phyloP scores from a whole-genome alignment of 208 protist genomes.

The Acanthamoeba polyphaga region DNA sequence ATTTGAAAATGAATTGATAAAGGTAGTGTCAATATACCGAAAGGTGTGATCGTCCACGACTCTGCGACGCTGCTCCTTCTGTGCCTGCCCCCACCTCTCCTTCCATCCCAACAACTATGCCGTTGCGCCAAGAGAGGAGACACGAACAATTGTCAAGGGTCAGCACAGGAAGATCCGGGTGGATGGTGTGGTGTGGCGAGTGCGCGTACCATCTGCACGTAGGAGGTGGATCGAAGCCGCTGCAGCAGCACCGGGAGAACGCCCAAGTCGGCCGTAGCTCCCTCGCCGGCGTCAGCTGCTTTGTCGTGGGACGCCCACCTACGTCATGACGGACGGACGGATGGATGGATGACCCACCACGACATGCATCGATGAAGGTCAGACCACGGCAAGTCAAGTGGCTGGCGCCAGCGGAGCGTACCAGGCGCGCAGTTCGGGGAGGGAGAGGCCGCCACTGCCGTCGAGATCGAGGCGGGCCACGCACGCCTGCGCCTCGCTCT shows the following conservation, averaged over 20 bases:
- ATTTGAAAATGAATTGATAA: background rate
- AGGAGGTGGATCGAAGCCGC: background rate
- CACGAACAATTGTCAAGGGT: no score
- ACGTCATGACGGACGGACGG: background rate
- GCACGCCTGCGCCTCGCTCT: background rate
- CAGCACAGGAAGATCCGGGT: no score
- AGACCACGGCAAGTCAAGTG: no score
- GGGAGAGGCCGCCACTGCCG: slow-evolving; percentile 21
- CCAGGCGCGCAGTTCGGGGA: background rate
- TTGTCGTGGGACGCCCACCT: slow-evolving; percentile 12
- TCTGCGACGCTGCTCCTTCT: background rate
- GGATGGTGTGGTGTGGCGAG: no score
- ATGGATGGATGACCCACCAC: no score
- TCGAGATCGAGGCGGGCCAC: slow-evolving; percentile 49
- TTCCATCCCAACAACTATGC: background rate
- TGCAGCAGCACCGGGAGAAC: background rate
- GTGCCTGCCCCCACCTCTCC: background rate
- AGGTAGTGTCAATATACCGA: background rate
- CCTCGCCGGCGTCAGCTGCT: background rate
- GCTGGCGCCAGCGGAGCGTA: background rate
- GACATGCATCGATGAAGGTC: no score
- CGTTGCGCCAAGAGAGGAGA: no score
- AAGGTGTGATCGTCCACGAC: slow-evolving; percentile 20
- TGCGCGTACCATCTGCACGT: background rate
- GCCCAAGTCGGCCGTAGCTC: background rate